Conservation (phyloP, 768 basidiomycete species). For the Boletus rubroflammeus region DNA sequence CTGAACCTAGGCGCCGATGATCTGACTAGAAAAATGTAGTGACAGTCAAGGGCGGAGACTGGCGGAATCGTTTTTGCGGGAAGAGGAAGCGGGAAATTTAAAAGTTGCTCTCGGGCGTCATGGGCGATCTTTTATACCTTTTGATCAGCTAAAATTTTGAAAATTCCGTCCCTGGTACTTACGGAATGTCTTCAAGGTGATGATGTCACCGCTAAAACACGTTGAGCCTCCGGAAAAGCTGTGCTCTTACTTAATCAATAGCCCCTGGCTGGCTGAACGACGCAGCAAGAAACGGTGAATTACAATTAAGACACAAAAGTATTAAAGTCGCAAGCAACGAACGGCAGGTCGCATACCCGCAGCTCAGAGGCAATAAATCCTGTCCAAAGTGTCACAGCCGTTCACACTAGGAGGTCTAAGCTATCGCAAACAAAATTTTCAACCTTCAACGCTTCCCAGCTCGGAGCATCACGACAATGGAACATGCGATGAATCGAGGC, state of each 20-base stretch:
- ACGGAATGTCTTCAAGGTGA: background rate
- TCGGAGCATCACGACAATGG: constrained; percentile 9
- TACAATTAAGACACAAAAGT: background rate
- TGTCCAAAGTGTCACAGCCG: background rate
- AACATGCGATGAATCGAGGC: constrained; percentile 37
- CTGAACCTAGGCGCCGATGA: background rate
- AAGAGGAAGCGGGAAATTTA: background rate
- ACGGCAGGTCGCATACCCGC: no score
- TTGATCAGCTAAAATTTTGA: no score
- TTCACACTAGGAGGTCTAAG: background rate
- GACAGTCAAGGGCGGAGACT: background rate
- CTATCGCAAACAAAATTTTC: background rate
- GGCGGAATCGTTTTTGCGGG: background rate
- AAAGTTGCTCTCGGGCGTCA: background rate
- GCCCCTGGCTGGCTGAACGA: background rate
- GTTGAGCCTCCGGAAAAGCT: background rate
- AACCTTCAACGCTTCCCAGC: background rate
- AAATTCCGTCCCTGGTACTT: background rate
- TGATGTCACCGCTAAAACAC: constrained; percentile 2
- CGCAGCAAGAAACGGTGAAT: background rate
- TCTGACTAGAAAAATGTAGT: background rate
- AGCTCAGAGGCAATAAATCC: background rate
- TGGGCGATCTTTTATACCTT: background rate
- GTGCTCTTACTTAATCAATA: background rate
- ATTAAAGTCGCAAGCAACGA: background rate